Base-by-base conservation (phyloP, 1,284 basidiomycete genomes). In the Moesziomyces aphidis region DNA sequence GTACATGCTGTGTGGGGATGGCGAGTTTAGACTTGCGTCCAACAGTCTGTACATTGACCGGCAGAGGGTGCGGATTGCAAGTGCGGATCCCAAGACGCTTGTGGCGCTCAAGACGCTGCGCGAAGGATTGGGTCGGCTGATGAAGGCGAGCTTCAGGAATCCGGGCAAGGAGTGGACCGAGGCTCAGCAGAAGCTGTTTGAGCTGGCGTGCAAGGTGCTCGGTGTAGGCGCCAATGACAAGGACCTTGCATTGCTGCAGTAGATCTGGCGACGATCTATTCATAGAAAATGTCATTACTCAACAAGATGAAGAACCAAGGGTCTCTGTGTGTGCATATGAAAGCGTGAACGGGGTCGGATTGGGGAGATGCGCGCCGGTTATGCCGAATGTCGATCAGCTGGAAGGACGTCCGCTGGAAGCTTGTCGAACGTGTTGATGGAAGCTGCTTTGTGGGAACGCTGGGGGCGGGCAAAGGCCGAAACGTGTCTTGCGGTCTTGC, bases 1-100 rank as follows among this genome's bases (percentile, higher is more conserved):
- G 50, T 84, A 94, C 21, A 87, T 98, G 24, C 86, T 98, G 0
- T 98, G 95, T 74, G 96, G 97, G 2, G 97, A 98, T 76, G 88
- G 89, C 15, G 96, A 99, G 71, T 92, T 93, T 86, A 95, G 92
- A 93, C 86, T 93, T 43, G 86, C 90, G 21, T 90, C 93, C 0
- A 88, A 91, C 64, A 89, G 88, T 11, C 87, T 90, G n/a, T 88
- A 89, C 57, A 88, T 98, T 61, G 96, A 98, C 83, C 90, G 93
- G 54, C 96, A 93, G 85, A 88, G 95, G 85, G 90, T 89, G 68
- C 93, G 92, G 81, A 88, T 88, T 42, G 85, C 93, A 11, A 81
- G 89, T 1, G 89, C 92, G 1, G 80, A 83, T 47, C 61, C 77
- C 7, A 94, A 92, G 86, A 87, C 90, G 0, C 90, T 90, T 59